Evolutionary conservation across 139 green algal genomes (phyloP), one percentile per base, ranked within the genome.

Genomic region (Chlamydomonas urium): DNA sequence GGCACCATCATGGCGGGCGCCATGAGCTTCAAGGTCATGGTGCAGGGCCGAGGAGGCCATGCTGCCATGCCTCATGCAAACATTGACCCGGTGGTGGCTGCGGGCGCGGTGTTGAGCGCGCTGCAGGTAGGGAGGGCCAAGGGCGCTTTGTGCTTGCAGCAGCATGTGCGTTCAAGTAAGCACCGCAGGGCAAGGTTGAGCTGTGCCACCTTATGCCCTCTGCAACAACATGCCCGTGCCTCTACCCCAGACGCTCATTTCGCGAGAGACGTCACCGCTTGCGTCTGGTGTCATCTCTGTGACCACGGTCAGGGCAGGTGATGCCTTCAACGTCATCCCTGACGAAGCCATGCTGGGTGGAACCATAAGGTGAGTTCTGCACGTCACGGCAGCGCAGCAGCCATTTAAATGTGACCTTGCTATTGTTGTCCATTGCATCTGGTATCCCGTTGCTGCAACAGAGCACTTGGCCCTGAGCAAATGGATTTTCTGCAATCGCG

Each of bases 291-390:
- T 98, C 21, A 57, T 98, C 8, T 90, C 76, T 69, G 72, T 98
- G 17, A 93, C 90, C 0, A 71, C 81, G 65, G 66, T 97, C 38
- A 60, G 82, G 35, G 87, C 79, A 1, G 88, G 89, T 3, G 77
- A 89, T 24, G 89, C 87, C 0, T 88, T 87, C 75, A 97, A 98
- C 69, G 88, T 97, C 35, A 94, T 97, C 62, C 90, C 92, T 0
- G 85, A 94, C 48, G 24, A 60, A 0, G 85, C 81, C 14, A 74
- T 71, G 42, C 58, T 97, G 36, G 82, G 84, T 0, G 92, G 92
- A 34, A 96, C 90, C 4, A 79, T 96, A 45, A 76, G 92, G 78
- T 79, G 50, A 28, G 74, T 26, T n/a, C 23, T 42, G n/a, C n/a
- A n/a, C n/a, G n/a, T n/a, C n/a, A n/a, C n/a, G n/a, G n/a, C n/a